Base-by-base conservation (phyloP, 495 filamentous ascomycete species). In the Penicillium pancosmium region DNA sequence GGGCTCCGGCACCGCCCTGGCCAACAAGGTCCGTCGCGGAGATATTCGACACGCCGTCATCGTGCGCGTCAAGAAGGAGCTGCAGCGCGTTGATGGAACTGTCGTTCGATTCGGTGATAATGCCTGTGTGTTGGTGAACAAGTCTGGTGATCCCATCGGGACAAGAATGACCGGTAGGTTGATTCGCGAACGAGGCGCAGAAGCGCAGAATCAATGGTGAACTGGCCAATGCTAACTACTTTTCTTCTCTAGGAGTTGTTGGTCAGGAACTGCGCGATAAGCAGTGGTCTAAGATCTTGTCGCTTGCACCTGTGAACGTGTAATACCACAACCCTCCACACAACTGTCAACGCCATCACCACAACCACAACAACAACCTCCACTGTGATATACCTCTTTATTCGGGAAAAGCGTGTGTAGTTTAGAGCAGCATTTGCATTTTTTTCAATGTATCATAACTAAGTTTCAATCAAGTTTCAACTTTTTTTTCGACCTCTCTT, bases 221-320 rank as follows among this genome's bases (percentile, higher is more conserved):
- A 23, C 3, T 23, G 41, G 8, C 1, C 44, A 53, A 61, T 63
- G 65, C 75, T 73, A 44, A 77, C 55, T 41, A 16, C n/a, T 43
- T 57, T 62, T 16, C 13, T 43, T 57, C 44, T 62, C 46, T 60
- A 86, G 89, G 91, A 57, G 84, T 96, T 46, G 91, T 96, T 33
- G 93, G 92, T 16, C 81, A 86, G 46, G 94, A 99, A 75, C 72
- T 99, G 68, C 84, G 90, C 63, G 84, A 87, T 59, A 92, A 88
- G 77, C 86, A 93, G 72, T 98, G 95, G 93, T 94, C 91, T 51
- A 98, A 97, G 84, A 97, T 99, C 65, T 79, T 99, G 72, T 96
- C 91, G 58, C 80, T 99, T 82, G 94, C 94, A 31, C 92, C 94
- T 10, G 90, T 94, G 84, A 88, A 97, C 75, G 84, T 94, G 66